phyloP scores from a whole-genome alignment of 208 protist genomes.

The Hexamita inflata region DNA sequence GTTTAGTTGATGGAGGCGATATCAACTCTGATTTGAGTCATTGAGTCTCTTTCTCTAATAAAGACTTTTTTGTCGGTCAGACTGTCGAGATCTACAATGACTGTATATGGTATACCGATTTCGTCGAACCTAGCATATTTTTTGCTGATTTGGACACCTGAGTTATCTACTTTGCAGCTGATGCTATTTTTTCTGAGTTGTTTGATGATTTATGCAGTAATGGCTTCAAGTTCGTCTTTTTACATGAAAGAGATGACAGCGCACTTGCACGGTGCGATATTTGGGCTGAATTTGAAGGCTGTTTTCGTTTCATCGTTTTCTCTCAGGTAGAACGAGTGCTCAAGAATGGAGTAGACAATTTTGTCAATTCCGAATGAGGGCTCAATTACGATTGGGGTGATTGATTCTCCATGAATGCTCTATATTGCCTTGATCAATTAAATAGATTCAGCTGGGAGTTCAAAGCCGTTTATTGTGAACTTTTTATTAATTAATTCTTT shows the following conservation, averaged over 20 bases:
- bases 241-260: slow-evolving; percentile 11
- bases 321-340: slow-evolving; percentile 84
- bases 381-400: slow-evolving; percentile 92
- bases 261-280: slow-evolving; percentile 15
- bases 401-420: slow-evolving; percentile 41
- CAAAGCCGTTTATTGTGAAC: neutral
- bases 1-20: too few species aligned
- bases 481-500: slow-evolving; percentile 1
- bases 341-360: slow-evolving; percentile 84
- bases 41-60: slow-evolving; percentile 83
- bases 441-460: slow-evolving; percentile 39
- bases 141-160: slow-evolving; percentile 68
- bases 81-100: slow-evolving; percentile 83
- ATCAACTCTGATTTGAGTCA: slow-evolving; percentile 60
- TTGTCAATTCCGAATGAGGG: slow-evolving; percentile 96
- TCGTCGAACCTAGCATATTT: slow-evolving; percentile 92
- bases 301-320: slow-evolving; percentile 46
- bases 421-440: slow-evolving; percentile 36
- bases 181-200: slow-evolving; percentile 49
- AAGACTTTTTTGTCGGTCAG: slow-evolving; percentile 64
- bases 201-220: neutral
- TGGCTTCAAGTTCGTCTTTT: neutral
- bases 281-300: slow-evolving; percentile 29
- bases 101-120: slow-evolving; percentile 84
- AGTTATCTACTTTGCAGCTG: slow-evolving; percentile 68